Evolutionary conservation across 768 basidiomycete species (phyloP).

Genomic region (Omphalotus guepiniiformis): DNA sequence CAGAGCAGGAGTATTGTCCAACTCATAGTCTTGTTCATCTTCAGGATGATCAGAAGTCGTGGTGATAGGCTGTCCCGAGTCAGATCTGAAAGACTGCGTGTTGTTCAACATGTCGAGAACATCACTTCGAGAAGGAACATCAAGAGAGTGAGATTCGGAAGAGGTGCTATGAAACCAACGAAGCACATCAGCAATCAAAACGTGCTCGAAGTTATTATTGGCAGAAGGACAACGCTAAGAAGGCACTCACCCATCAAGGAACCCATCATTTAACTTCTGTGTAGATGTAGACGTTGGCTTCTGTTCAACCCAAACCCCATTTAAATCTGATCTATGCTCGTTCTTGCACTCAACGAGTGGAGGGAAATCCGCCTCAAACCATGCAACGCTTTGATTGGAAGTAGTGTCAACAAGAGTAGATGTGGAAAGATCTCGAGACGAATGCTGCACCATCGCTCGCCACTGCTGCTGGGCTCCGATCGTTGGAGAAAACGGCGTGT

Average conservation of each 20-base stretch:
- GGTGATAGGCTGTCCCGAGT: not conserved
- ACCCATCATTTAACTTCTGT: constrained; percentile 5
- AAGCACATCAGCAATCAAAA: not conserved
- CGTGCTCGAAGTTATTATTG: not conserved
- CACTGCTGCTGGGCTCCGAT: too few relatives aligned
- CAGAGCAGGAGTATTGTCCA: constrained; percentile 43
- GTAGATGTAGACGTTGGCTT: constrained; percentile 4
- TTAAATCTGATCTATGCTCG: not conserved
- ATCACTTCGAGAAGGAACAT: not conserved
- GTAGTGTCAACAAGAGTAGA: not conserved
- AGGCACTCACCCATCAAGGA: constrained; percentile 6
- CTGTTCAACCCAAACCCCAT: constrained; percentile 15
- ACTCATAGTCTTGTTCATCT: constrained; percentile 17
- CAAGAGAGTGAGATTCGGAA: not conserved
- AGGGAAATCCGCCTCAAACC: constrained; percentile 34
- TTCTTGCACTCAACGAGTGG: constrained; percentile 14
- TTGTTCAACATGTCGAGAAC: not conserved
- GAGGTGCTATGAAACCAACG: not conserved
- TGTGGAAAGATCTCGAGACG: not conserved
- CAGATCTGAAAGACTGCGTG: not conserved
- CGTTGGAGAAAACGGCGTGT: not conserved
- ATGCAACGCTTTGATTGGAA: constrained; percentile 9
- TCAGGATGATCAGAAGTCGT: constrained; percentile 8
- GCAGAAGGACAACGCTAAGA: not conserved
- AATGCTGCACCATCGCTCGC: too few relatives aligned